Conservation (phyloP, 208 protist genomes). For the Wallacemonas sp. region DNA sequence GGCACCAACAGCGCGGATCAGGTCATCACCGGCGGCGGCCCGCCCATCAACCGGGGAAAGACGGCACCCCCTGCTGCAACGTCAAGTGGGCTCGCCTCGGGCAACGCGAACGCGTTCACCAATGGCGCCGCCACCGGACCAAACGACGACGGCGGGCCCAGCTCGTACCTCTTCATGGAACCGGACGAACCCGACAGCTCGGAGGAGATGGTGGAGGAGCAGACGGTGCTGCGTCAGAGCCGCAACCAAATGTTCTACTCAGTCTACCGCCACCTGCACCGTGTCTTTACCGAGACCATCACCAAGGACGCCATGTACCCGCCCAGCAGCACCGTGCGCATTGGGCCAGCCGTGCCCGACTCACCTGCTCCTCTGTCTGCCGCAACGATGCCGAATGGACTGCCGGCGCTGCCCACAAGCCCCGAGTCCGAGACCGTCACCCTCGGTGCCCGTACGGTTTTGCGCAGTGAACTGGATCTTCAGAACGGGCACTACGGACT, state of each 20-base stretch:
- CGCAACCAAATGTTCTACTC: conserved; percentile 51
- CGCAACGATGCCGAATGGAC: too few relatives aligned
- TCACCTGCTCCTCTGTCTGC: too few relatives aligned
- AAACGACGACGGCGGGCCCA: conserved; percentile 24
- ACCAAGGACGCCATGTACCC: neutral
- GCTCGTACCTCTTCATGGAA: conserved; percentile 43
- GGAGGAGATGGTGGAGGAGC: conserved; percentile 33
- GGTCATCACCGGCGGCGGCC: too few relatives aligned
- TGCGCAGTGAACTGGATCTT: conserved; percentile 32
- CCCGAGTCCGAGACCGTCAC: conserved; percentile 16
- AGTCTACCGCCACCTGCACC: conserved; percentile 53
- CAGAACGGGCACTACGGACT: conserved; percentile 61
- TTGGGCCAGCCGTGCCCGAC: conserved; percentile 9
- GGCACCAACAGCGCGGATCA: neutral
- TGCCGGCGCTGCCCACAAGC: neutral
- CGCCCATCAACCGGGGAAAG: too few relatives aligned
- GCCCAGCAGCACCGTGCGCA: too few relatives aligned
- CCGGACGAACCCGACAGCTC: conserved; percentile 12
- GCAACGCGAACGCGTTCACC: neutral
- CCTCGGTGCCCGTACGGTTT: conserved; percentile 29
- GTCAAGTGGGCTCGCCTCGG: neutral
- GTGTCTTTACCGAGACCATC: conserved; percentile 32
- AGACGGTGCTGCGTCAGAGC: conserved; percentile 32
- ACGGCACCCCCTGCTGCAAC: too few relatives aligned
- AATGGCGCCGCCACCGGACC: neutral